A percentile compares a stretch with the other conserved stretches of the same genome.
phyloP scores from a whole-genome alignment of 176 grass and related monocot species.

The Carex littledalei region DNA sequence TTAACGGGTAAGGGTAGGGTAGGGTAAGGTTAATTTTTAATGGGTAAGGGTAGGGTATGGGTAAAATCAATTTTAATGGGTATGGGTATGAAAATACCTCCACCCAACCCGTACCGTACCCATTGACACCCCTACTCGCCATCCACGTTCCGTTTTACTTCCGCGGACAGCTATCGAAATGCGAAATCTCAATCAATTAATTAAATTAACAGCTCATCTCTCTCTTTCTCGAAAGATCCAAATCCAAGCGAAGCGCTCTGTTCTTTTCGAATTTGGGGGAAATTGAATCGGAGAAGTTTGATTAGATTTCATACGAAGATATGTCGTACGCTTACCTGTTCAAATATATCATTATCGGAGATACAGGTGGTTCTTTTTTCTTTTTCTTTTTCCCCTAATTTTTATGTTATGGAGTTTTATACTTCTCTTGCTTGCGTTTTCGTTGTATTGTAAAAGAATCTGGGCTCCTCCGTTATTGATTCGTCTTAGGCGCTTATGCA shows the following conservation, averaged over 20 bases:
- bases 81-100: no score
- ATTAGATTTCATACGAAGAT: neutral
- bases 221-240: neutral
- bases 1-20: no score
- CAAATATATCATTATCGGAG: slow-evolving; percentile 99
- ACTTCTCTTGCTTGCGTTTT: neutral
- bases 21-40: no score
- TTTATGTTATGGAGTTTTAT: neutral
- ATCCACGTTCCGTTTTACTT: slow-evolving; percentile 17
- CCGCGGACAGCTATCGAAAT: neutral
- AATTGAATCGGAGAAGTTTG: neutral
- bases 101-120: no score
- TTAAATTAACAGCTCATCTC: neutral
- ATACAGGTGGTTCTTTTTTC: slow-evolving; percentile 47
- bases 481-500: neutral
- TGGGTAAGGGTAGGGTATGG: no score
- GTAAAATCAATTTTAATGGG: no score
- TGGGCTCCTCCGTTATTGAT: neutral
- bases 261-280: neutral
- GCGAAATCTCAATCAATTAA: neutral
- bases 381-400: neutral
- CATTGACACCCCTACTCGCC: no score
- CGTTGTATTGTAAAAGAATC: neutral
- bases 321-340: slow-evolving; percentile 99
- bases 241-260: neutral